phyloP scores from a whole-genome alignment of 345 rosid genomes.

The Boechera retrofracta region DNA sequence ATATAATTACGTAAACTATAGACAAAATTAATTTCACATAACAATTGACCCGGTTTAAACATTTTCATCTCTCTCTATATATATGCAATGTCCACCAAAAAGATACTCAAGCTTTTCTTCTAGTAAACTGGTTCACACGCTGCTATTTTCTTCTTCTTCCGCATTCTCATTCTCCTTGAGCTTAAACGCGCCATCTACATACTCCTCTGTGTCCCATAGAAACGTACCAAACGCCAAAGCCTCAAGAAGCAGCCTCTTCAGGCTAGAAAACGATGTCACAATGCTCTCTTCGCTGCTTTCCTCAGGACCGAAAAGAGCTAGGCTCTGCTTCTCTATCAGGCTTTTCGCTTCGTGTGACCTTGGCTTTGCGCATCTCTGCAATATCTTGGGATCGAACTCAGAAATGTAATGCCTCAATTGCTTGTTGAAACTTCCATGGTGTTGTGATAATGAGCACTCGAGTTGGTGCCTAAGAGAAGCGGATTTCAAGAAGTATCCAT shows the following conservation, averaged over 20 bases:
- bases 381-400: slow-evolving; percentile 70
- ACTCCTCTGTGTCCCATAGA: slow-evolving; percentile 87
- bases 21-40: slow-evolving; percentile 7
- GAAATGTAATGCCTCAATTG: slow-evolving; percentile 61
- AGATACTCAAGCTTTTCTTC: slow-evolving; percentile 3
- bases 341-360: slow-evolving; percentile 65
- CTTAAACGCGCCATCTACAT: slow-evolving; percentile 64
- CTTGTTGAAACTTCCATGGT: slow-evolving; percentile 28
- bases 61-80: neutral
- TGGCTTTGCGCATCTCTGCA: slow-evolving; percentile 70
- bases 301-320: slow-evolving; percentile 71
- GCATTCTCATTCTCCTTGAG: slow-evolving; percentile 56
- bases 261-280: slow-evolving; percentile 70
- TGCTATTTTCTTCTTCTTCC: slow-evolving; percentile 47
- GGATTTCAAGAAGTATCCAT: slow-evolving; percentile 86
- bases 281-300: slow-evolving; percentile 53
- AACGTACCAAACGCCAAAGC: slow-evolving; percentile 93
- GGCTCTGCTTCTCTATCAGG: slow-evolving; percentile 70
- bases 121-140: slow-evolving; percentile 35
- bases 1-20: slow-evolving; percentile 22
- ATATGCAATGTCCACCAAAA: slow-evolving; percentile 28
- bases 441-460: slow-evolving; percentile 55
- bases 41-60: neutral
- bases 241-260: slow-evolving; percentile 85
- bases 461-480: slow-evolving; percentile 70